These are phyloP conservation scores for Liriodendron chinense DNA, from an alignment of 164 flowering plant genomes.

Conservation along the genomic window DNA sequence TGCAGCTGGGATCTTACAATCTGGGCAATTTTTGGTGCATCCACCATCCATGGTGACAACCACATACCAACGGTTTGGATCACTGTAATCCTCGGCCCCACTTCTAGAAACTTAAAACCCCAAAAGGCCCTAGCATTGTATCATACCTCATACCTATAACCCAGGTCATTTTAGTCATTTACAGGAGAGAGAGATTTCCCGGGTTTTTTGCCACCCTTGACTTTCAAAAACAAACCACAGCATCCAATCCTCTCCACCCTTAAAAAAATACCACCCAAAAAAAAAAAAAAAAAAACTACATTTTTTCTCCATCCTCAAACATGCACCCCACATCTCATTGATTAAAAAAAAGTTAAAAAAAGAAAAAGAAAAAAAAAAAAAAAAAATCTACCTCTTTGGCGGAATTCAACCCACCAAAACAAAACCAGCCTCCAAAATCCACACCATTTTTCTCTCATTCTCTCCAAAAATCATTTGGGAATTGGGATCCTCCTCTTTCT, in stretches of 20 bases:
- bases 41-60: too few species aligned
- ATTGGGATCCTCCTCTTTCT: slow-evolving; percentile 6
- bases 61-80: too few species aligned
- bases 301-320: slow-evolving; percentile 17
- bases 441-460: background rate
- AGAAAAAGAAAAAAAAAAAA: background rate
- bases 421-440: background rate
- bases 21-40: too few species aligned
- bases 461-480: slow-evolving; percentile 10
- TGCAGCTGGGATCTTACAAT: too few species aligned
- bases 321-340: slow-evolving; percentile 43
- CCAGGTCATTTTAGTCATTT: too few species aligned
- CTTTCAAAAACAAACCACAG: slow-evolving; percentile 15
- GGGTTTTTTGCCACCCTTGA: slow-evolving; percentile 31
- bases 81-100: too few species aligned
- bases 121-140: too few species aligned
- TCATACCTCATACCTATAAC: too few species aligned
- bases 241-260: slow-evolving; percentile 16
- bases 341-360: background rate
- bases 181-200: slow-evolving; percentile 13
- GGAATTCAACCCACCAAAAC: background rate
- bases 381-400: slow-evolving; percentile 2
- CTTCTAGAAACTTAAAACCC: too few species aligned
- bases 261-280: slow-evolving; percentile 16
- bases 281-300: background rate